These are phyloP conservation scores for Trametes polyzona DNA, from an alignment of 1,284 basidiomycete genomes.

Conservation along the genomic window DNA sequence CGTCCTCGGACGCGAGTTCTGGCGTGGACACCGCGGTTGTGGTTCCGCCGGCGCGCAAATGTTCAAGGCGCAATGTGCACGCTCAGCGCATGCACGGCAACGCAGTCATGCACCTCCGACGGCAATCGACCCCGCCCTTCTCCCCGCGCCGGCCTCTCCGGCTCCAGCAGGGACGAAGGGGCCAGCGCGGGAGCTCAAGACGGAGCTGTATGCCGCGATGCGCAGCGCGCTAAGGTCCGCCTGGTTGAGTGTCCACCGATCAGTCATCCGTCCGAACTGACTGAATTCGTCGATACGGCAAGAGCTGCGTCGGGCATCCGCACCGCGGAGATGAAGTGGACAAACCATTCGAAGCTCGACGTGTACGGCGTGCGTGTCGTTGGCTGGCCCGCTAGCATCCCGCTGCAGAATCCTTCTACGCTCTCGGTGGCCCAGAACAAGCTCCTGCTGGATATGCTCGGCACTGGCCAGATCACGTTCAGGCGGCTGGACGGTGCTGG, in stretches of 20 bases:
- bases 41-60: conserved; percentile 57
- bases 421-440: conserved; percentile 57
- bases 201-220: conserved; percentile 55
- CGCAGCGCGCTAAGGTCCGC: conserved; percentile 57
- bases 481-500: conserved; percentile 13
- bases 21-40: conserved; percentile 60
- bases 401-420: conserved; percentile 61
- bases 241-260: no score
- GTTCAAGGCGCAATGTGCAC: conserved; percentile 52
- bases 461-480: conserved; percentile 52
- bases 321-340: conserved; percentile 76
- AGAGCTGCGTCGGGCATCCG: conserved; percentile 59
- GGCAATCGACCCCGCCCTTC: neutral
- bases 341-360: conserved; percentile 57
- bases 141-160: neutral
- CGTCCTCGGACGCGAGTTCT: conserved; percentile 61
- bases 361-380: conserved; percentile 60
- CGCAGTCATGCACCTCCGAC: neutral
- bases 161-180: conserved; percentile 29
- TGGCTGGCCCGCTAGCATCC: conserved; percentile 64
- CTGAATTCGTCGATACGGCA: neutral
- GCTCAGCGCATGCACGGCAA: neutral
- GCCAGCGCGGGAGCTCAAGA: conserved; percentile 48
- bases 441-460: conserved; percentile 50
- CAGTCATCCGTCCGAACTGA: neutral